Conservation (phyloP, 2,329 filamentous ascomycete species). For the Madurella mycetomatis region DNA sequence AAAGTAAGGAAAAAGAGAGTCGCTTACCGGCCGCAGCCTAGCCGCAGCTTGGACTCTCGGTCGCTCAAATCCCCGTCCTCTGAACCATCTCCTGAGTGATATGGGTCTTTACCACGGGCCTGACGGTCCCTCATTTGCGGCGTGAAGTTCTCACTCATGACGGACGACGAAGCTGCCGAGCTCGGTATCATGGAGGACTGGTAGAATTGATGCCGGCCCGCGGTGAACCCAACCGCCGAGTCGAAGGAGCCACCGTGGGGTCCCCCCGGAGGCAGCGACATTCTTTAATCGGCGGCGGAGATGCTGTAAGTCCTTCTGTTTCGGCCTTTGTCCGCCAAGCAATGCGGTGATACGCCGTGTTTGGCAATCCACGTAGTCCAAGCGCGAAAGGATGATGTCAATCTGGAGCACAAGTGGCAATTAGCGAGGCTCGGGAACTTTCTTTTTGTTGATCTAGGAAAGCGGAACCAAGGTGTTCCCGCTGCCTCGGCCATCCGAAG, state of each 20-base stretch:
- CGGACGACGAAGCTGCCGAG: slow-evolving; percentile 9
- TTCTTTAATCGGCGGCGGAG: neutral
- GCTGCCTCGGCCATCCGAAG: no score
- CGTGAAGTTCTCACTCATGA: slow-evolving; percentile 36
- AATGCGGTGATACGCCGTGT: no score
- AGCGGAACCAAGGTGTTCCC: no score
- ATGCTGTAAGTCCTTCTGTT: no score
- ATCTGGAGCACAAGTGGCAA: no score
- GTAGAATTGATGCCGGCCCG: neutral
- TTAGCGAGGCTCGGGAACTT: no score
- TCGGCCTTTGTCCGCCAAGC: no score
- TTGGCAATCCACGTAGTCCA: no score
- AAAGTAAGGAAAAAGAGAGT: neutral
- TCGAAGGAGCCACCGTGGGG: neutral
- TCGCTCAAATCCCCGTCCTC: slow-evolving; percentile 32
- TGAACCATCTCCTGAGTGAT: slow-evolving; percentile 32
- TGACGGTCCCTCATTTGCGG: slow-evolving; percentile 53
- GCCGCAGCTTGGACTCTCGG: slow-evolving; percentile 17
- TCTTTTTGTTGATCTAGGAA: no score
- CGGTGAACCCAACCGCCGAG: neutral
- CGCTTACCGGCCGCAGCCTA: slow-evolving; percentile 15
- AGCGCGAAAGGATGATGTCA: no score
- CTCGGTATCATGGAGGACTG: slow-evolving; percentile 11
- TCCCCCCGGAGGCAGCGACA: slow-evolving; percentile 2
- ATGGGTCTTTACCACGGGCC: slow-evolving; percentile 55